Conservation (phyloP, 139 green algal species). For the Tetradesmus lagerheimii region DNA sequence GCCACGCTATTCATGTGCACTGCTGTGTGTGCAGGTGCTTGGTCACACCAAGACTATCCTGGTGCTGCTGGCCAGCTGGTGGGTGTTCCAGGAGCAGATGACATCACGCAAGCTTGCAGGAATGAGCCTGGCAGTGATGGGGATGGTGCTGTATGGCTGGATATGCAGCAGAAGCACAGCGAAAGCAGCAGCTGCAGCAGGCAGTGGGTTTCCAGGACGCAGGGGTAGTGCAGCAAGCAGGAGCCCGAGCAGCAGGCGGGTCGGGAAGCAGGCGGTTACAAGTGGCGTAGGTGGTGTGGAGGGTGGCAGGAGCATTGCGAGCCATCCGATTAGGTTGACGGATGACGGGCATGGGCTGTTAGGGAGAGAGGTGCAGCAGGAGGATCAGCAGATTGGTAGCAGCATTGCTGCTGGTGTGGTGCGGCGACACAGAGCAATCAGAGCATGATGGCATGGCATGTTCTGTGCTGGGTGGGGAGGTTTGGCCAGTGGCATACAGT, state of each 20-base stretch:
- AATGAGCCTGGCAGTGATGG: conserved; percentile 80
- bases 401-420: background rate
- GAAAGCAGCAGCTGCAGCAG: background rate
- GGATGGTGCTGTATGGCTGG: conserved; percentile 83
- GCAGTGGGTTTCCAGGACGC: background rate
- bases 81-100: conserved; percentile 42
- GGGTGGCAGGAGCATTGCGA: background rate
- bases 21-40: conserved; percentile 44
- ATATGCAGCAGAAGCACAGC: background rate
- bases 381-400: conserved; percentile 9
- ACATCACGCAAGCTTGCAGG: conserved; percentile 73
- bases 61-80: conserved; percentile 48
- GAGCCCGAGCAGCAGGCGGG: background rate
- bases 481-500: background rate
- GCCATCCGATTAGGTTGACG: background rate
- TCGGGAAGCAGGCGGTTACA: background rate
- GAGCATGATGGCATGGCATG: background rate
- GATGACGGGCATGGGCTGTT: background rate
- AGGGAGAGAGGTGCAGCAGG: background rate
- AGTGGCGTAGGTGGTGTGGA: background rate
- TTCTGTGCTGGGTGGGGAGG: background rate
- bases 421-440: background rate
- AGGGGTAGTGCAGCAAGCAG: background rate
- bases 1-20: no score
- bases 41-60: conserved; percentile 56